Base-by-base conservation (phyloP, 2,329 filamentous ascomycete species). In the Diaporthe humulicola region DNA sequence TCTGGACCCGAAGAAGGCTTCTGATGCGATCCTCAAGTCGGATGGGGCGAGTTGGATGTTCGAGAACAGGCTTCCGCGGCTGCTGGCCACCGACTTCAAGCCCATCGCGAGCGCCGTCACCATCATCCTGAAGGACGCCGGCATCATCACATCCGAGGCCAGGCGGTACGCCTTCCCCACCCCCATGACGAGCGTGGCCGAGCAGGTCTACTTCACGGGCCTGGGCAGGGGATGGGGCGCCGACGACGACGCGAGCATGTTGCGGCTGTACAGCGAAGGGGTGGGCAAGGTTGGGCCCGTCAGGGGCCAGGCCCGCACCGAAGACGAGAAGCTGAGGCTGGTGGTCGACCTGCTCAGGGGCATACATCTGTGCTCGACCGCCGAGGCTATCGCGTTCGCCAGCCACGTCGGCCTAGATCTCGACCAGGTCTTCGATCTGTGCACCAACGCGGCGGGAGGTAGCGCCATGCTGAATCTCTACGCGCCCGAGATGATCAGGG, bases 121-220 rank as follows among this genome's bases (percentile, higher is more conserved):
- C 40, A 92, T 92, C 77, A 91, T 92, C 76, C 77, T 90, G 48
- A 92, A 92, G 82, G 90, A 92, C 81, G 84, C 86, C 79, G 87
- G 89, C 67, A 94, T 94, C 82, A 93, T 94, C 80, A 94, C 92
- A 2, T 88, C 90, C 36, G 91, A 91, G 74, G 91, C 91, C 1
- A 86, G 91, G 28, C 84, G 89, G 56, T 83, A 85, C 71, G 85
- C 86, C 38, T 93, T 93, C 80, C 88, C 91, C 0, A 88, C 88
- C 1, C 90, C 90, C 0, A 88, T 94, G 79, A 90, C 89, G 73
- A 88, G 87, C 50, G 86, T 88, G 0, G 91, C 92, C 15, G 92
- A 94, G 82, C 91, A 93, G 81, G 86, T 89, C 38, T 93, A 93
- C 80, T 88, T 93, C 73, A 83, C 89, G 38, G 90, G 88, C 19